Percentiles rank a stretch among this genome's conserved stretches.
Conservation (phyloP, 805 yeast genomes). For the Sporopachydermia quercuum region DNA sequence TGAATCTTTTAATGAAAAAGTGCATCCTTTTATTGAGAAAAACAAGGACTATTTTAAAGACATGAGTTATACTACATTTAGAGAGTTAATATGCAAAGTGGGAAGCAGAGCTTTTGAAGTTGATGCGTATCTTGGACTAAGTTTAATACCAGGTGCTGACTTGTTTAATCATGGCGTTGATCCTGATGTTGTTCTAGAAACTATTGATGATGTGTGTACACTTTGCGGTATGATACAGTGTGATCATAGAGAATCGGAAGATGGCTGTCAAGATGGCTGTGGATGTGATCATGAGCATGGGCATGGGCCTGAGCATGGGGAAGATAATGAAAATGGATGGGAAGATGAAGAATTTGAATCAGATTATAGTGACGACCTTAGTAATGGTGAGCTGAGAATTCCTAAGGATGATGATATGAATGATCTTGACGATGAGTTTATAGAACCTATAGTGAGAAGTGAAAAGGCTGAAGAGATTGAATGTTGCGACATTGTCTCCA, state of each 20-base stretch:
- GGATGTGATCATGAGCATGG: slow-evolving; percentile 8
- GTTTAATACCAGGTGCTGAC: slow-evolving; percentile 85
- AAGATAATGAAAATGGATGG: slow-evolving; percentile 8
- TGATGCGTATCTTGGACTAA: slow-evolving; percentile 59
- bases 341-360: slow-evolving; percentile 7
- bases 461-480: slow-evolving; percentile 15
- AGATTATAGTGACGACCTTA: slow-evolving; percentile 12
- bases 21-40: slow-evolving; percentile 14
- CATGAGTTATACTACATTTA: slow-evolving; percentile 16
- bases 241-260: slow-evolving; percentile 19
- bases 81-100: slow-evolving; percentile 41
- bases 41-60: slow-evolving; percentile 9
- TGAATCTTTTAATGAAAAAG: slow-evolving; percentile 23
- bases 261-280: slow-evolving; percentile 9
- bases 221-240: slow-evolving; percentile 34
- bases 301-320: slow-evolving; percentile 8
- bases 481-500: slow-evolving; percentile 58
- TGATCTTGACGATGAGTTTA: slow-evolving; percentile 13
- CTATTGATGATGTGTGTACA: slow-evolving; percentile 35
- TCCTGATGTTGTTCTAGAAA: slow-evolving; percentile 57
- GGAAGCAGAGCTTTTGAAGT: slow-evolving; percentile 73
- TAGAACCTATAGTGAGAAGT: slow-evolving; percentile 13
- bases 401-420: slow-evolving; percentile 18
- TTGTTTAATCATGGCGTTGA: slow-evolving; percentile 58
- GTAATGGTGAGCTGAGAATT: slow-evolving; percentile 12